Evolutionary conservation across 768 basidiomycete species (phyloP).

Genomic region (Lanmaoa rubissima): DNA sequence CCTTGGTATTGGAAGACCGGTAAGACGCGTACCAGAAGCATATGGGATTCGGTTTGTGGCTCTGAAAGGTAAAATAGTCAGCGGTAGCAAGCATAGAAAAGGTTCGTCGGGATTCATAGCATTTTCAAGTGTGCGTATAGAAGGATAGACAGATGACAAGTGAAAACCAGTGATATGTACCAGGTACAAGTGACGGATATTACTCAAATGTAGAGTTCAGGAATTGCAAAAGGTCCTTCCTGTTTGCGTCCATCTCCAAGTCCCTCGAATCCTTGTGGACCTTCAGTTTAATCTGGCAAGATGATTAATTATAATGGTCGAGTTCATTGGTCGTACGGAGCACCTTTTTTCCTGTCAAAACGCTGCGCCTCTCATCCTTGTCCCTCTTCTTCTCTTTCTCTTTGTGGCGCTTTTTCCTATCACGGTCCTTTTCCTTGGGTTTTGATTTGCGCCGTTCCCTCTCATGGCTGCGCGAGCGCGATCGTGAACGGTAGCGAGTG

Average conservation of each 20-base stretch:
- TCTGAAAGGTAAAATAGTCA: background rate
- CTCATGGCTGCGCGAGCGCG: slow-evolving; percentile 31
- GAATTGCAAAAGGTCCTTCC: slow-evolving; percentile 51
- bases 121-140: background rate
- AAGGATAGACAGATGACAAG: background rate
- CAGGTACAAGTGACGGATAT: background rate
- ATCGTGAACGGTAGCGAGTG: slow-evolving; percentile 20
- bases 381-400: slow-evolving; percentile 36
- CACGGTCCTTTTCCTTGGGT: slow-evolving; percentile 29
- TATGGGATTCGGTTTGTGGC: background rate
- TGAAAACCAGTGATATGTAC: background rate
- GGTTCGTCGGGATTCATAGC: background rate
- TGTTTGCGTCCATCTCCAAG: slow-evolving; percentile 54
- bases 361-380: slow-evolving; percentile 46
- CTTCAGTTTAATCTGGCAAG: slow-evolving; percentile 55
- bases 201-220: slow-evolving; percentile 49
- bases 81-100: background rate
- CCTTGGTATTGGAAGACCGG: background rate
- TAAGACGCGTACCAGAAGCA: background rate
- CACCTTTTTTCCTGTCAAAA: slow-evolving; percentile 64
- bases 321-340: background rate
- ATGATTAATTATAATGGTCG: background rate
- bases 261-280: slow-evolving; percentile 59
- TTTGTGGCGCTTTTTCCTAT: slow-evolving; percentile 39
- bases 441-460: slow-evolving; percentile 25